Evolutionary conservation across 2,329 filamentous ascomycete genomes (phyloP).

Genomic region (Alternaria ventricosa): DNA sequence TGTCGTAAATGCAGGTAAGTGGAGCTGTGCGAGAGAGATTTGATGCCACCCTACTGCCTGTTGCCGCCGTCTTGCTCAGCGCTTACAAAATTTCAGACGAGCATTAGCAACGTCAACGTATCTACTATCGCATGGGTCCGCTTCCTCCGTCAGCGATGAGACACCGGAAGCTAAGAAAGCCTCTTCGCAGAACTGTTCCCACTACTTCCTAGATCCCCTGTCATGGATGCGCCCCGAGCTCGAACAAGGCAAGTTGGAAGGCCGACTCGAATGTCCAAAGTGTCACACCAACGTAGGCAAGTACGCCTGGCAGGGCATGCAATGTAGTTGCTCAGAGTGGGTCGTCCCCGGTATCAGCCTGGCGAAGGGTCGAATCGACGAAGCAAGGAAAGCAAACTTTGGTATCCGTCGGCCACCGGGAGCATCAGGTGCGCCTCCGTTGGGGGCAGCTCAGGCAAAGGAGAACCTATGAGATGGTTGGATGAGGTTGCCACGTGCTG

Average conservation of each 20-base stretch:
- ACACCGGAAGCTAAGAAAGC: constrained; percentile 12
- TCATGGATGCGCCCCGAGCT: constrained; percentile 93
- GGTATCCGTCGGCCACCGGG: constrained; percentile 47
- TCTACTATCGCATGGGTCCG: constrained; percentile 67
- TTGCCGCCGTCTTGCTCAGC: constrained; percentile 19
- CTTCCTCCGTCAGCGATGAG: constrained; percentile 23
- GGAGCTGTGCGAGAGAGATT: constrained; percentile 11
- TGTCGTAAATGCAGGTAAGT: constrained; percentile 88
- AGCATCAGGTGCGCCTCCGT: constrained; percentile 10
- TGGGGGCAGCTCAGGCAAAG: constrained; percentile 7
- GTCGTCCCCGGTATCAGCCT: constrained; percentile 89
- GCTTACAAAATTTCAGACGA: constrained; percentile 54
- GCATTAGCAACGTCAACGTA: constrained; percentile 70
- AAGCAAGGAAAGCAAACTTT: constrained; percentile 54
- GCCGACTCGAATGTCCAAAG: constrained; percentile 83
- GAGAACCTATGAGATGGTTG: constrained; percentile 14
- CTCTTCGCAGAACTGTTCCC: constrained; percentile 66
- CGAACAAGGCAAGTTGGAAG: constrained; percentile 82
- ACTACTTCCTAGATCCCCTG: constrained; percentile 89
- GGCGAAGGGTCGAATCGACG: constrained; percentile 81
- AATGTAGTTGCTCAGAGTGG: constrained; percentile 90
- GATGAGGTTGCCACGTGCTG: background rate
- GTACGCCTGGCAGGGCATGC: constrained; percentile 95
- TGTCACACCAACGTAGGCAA: constrained; percentile 87
- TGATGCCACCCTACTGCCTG: constrained; percentile 10